Evolutionary conservation across 208 protist species (phyloP).

Genomic region (Wallacemonas sp.): DNA sequence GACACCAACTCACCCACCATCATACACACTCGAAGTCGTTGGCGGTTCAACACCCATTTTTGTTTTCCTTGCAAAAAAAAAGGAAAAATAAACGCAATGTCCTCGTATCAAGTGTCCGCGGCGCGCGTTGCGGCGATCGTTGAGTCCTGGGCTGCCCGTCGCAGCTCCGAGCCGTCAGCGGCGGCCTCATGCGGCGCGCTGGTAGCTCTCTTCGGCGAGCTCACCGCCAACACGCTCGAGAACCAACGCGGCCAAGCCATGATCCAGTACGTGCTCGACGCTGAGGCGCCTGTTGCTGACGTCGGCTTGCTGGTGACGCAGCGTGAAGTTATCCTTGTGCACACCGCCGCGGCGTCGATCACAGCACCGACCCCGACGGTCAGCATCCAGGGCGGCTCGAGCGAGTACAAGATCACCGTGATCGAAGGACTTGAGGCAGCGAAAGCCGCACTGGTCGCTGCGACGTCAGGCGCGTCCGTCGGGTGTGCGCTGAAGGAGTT

Average conservation of each 20-base stretch:
- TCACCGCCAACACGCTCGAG: constrained; percentile 61
- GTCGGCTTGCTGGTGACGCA: constrained; percentile 47
- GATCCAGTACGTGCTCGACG: constrained; percentile 75
- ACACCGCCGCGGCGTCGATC: constrained; percentile 21
- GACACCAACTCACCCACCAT: too few species aligned
- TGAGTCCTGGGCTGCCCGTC: constrained; percentile 31
- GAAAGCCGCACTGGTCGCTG: constrained; percentile 14
- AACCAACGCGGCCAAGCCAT: constrained; percentile 84
- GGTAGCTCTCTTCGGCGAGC: constrained; percentile 59
- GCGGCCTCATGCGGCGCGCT: constrained; percentile 37
- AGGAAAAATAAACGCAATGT: constrained; percentile 14
- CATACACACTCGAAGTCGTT: too few species aligned
- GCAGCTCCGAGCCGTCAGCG: constrained; percentile 16
- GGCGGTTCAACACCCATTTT: too few species aligned
- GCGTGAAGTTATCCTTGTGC: constrained; percentile 37
- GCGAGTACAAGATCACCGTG: constrained; percentile 11
- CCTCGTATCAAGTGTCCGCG: constrained; percentile 35
- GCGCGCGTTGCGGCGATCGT: constrained; percentile 36
- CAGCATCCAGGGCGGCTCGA: neutral
- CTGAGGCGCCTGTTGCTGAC: constrained; percentile 40
- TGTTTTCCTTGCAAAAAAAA: neutral
- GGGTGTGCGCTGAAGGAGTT: constrained; percentile 73
- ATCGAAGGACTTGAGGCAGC: constrained; percentile 1
- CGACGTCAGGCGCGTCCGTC: constrained; percentile 30
- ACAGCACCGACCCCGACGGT: constrained; percentile 12